Evolutionary conservation across 2,329 filamentous ascomycete species (phyloP), one percentile per base, ranked within the genome.

Genomic region (Xylariaceae sp.): DNA sequence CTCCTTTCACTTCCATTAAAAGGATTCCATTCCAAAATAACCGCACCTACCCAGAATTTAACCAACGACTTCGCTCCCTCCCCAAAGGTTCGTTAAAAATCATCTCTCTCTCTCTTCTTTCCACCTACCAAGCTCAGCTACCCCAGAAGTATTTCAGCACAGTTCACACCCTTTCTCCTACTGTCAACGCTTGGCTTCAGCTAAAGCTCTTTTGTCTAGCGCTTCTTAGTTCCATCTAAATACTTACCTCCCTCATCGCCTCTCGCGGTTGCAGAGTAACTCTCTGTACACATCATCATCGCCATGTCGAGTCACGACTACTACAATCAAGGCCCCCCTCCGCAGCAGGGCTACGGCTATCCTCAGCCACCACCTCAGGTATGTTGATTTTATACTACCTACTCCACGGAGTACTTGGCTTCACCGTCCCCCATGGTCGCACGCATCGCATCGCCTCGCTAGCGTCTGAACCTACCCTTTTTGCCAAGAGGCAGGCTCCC

Each of bases 301-400:
- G 21, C 43, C 43, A 59, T 59, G 56, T 47, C 57, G 31, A 59
- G 51, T 47, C 39, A 55, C 41, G 53, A 56, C 34, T 59, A 59
- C 48, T 59, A 59, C 48, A 41, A 59, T 9, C 55, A 59, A 40
- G 52, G 53, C 32, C 60, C 46, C 50, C 59, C 45, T 48, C 63
- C 36, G 41, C 56, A n/a, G n/a, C n/a, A 59, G 38, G 48, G 48
- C 47, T 46, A 56, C 39, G 48, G 57, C 36, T 63, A 66, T 40
- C 66, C 65, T 37, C 64, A 67, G 47, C 64, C 67, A 39, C 66
- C 67, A 50, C 66, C 60, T 27, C 64, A 61, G 52, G 67, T 70
- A 56, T 50, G 66, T 60, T 19, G 36, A 31, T 37, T 18, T 19
- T 26, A 16, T 17, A 21, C 26, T 7, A n/a, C n/a, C n/a, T n/a